Evolutionary conservation across 1,284 basidiomycete genomes (phyloP).

Genomic region (Pisolithus thermaeus): DNA sequence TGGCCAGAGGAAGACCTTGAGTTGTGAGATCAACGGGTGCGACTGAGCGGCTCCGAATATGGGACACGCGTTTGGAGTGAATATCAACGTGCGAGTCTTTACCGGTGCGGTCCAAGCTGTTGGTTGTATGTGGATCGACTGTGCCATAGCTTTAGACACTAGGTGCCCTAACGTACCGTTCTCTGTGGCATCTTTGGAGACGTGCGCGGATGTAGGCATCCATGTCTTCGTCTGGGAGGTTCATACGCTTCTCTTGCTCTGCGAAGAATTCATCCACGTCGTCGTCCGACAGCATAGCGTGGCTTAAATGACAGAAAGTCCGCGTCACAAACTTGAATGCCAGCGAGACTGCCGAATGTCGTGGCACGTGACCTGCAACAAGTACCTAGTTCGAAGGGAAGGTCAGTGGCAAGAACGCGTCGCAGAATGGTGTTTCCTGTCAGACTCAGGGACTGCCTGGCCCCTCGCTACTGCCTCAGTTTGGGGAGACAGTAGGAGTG

Average conservation of each 20-base stretch:
- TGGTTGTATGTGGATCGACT: slow-evolving; percentile 1
- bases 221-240: slow-evolving; percentile 43
- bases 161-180: slow-evolving; percentile 12
- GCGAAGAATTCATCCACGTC: slow-evolving; percentile 41
- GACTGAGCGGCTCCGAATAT: neutral
- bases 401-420: neutral
- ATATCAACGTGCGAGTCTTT: neutral
- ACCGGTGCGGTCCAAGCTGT: slow-evolving; percentile 1
- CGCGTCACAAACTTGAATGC: too few species aligned
- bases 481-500: too few species aligned
- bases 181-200: slow-evolving; percentile 14
- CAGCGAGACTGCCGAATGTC: neutral
- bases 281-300: neutral
- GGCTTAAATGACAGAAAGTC: too few species aligned
- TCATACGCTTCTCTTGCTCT: slow-evolving; percentile 50
- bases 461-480: too few species aligned
- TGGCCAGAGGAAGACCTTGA: too few species aligned
- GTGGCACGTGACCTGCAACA: neutral
- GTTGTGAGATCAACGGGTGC: neutral
- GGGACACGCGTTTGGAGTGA: slow-evolving; percentile 1
- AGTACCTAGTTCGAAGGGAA: too few species aligned
- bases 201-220: slow-evolving; percentile 29
- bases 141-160: neutral
- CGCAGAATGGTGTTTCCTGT: neutral
- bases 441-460: too few species aligned